phyloP scores from a whole-genome alignment of 208 protist genomes.

The Acanthamoeba comandoni region DNA sequence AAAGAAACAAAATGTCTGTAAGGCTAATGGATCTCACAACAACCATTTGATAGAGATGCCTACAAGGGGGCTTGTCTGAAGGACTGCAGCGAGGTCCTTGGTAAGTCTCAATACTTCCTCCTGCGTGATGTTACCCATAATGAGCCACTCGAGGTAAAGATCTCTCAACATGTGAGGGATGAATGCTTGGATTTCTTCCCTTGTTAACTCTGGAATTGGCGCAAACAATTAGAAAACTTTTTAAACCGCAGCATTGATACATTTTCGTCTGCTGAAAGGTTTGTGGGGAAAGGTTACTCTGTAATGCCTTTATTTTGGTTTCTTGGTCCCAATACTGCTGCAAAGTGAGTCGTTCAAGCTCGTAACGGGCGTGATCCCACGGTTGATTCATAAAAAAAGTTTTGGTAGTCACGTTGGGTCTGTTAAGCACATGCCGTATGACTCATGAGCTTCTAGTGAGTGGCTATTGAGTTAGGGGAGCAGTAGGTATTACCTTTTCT shows the following conservation, averaged over 20 bases:
- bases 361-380: constrained; percentile 56
- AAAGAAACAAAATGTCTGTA: constrained; percentile 17
- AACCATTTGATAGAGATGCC: too few species aligned
- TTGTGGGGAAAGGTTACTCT: too few species aligned
- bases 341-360: constrained; percentile 6
- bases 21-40: too few species aligned
- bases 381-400: constrained; percentile 66
- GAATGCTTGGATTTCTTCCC: constrained; percentile 43
- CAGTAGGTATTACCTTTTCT: constrained; percentile 79
- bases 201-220: constrained; percentile 23
- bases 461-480: too few species aligned
- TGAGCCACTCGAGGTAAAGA: constrained; percentile 23
- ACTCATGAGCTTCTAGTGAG: too few species aligned
- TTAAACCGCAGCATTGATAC: too few species aligned
- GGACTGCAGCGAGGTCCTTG: not conserved
- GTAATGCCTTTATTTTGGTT: too few species aligned
- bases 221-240: too few species aligned
- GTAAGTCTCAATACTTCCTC: constrained; percentile 12
- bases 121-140: constrained; percentile 24
- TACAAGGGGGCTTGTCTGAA: too few species aligned
- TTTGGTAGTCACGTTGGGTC: constrained; percentile 40
- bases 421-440: not conserved
- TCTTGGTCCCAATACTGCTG: constrained; percentile 20
- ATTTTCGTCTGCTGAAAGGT: too few species aligned
- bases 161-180: not conserved